Percentiles rank a stretch among this genome's conserved stretches.
Conservation (phyloP, 2,329 filamentous ascomycete genomes). For the Exserohilum turcica region DNA sequence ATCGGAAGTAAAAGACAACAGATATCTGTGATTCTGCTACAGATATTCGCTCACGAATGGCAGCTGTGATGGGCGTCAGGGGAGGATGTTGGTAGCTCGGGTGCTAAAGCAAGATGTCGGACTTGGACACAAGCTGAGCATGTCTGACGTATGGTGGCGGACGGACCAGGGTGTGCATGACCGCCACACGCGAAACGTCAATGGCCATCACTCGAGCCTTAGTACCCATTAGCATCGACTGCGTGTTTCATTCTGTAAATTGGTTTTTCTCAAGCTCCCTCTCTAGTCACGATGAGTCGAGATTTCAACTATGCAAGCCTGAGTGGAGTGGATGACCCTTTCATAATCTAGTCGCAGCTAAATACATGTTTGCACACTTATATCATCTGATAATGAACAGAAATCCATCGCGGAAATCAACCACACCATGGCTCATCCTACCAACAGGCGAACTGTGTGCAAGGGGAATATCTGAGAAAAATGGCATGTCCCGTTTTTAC, state of each 20-base stretch:
- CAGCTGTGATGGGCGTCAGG: not conserved
- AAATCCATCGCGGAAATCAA: constrained; percentile 21
- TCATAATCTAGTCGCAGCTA: constrained; percentile 39
- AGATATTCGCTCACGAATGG: not conserved
- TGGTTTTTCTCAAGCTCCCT: not conserved
- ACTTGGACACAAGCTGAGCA: constrained; percentile 32
- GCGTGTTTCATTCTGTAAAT: not conserved
- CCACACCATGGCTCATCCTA: constrained; percentile 10
- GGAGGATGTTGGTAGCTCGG: constrained; percentile 2
- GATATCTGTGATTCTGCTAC: not conserved
- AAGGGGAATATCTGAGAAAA: constrained; percentile 29
- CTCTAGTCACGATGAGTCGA: not conserved
- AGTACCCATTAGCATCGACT: not conserved
- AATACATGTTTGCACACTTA: constrained; percentile 43
- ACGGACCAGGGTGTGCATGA: constrained; percentile 24
- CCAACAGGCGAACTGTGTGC: constrained; percentile 7
- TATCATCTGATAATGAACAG: constrained; percentile 33
- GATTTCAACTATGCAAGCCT: not conserved
- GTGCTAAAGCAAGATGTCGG: constrained; percentile 36
- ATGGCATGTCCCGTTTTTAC: constrained; percentile 32
- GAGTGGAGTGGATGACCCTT: constrained; percentile 30
- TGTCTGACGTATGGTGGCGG: constrained; percentile 45
- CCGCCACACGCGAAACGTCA: constrained; percentile 20
- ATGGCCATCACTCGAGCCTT: constrained; percentile 22
- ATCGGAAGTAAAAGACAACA: not conserved